Percentiles rank a stretch among this genome's conserved stretches.
Conservation (phyloP, 108 stramenopile genomes). For the Hondaea fermentalgiana region DNA sequence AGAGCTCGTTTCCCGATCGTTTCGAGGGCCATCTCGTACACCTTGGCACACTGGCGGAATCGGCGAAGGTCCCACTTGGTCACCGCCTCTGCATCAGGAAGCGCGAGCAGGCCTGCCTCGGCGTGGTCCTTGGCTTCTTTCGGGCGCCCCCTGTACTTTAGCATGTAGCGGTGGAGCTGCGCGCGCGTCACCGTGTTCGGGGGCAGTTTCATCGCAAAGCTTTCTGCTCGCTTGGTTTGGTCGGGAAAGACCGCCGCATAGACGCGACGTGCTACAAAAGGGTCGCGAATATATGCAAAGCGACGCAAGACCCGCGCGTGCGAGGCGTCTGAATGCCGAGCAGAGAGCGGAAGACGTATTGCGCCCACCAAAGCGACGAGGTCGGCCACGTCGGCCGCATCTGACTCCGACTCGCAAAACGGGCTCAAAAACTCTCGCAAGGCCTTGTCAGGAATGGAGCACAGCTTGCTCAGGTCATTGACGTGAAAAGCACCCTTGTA, state of each 20-base stretch:
- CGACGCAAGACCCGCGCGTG: neutral
- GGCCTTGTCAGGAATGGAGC: neutral
- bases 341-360: neutral
- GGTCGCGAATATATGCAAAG: neutral
- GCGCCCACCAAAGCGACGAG: neutral
- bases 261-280: neutral
- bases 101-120: neutral
- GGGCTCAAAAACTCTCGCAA: neutral
- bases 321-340: neutral
- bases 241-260: neutral
- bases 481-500: neutral
- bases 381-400: neutral
- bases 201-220: neutral
- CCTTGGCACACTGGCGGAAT: neutral
- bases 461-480: neutral
- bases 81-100: neutral
- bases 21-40: slow-evolving; percentile 13
- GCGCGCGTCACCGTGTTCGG: neutral
- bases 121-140: slow-evolving; percentile 7
- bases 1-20: neutral
- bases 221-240: neutral
- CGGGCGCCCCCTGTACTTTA: neutral
- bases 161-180: neutral
- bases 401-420: neutral
- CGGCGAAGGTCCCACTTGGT: neutral